A percentile compares a stretch with the other conserved stretches of the same genome.
phyloP scores from a whole-genome alignment of 2,329 filamentous ascomycete species.

The Sphaerulina populicola region DNA sequence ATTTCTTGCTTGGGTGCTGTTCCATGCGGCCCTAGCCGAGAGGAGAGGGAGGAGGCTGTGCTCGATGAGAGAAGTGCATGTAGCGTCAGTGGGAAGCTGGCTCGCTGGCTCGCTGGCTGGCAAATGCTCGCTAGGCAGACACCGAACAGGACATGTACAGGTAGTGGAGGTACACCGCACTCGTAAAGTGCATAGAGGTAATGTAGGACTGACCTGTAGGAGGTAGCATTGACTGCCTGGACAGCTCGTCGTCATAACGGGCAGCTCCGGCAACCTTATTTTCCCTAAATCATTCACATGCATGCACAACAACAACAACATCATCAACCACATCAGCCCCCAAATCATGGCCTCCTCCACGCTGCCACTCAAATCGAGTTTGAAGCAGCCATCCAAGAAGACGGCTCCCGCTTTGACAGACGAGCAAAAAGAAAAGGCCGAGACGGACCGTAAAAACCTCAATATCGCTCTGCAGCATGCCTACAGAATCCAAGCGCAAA shows the following conservation, averaged over 20 bases:
- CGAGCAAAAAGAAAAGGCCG: conserved; percentile 27
- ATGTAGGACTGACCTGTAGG: no score
- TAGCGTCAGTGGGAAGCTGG: neutral
- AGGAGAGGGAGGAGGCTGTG: neutral
- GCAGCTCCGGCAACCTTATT: no score
- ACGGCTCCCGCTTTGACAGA: conserved; percentile 19
- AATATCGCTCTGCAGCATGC: conserved; percentile 75
- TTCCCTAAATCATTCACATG: neutral
- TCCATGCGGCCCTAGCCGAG: neutral
- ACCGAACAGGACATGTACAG: neutral
- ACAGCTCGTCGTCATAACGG: no score
- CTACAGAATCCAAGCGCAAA: conserved; percentile 69
- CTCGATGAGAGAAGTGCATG: neutral
- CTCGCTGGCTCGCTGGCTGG: no score
- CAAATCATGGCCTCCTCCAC: conserved; percentile 25
- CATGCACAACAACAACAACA: neutral
- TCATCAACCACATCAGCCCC: neutral
- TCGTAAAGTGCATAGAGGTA: no score
- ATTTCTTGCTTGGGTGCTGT: neutral
- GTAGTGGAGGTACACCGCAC: no score
- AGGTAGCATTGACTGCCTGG: no score
- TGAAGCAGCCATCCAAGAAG: conserved; percentile 35
- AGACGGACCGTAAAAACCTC: conserved; percentile 38
- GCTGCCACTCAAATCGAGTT: conserved; percentile 39
- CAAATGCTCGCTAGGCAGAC: conserved; percentile 1